phyloP scores from a whole-genome alignment of 177 flowering plant species.

The Vitis hybrid region DNA sequence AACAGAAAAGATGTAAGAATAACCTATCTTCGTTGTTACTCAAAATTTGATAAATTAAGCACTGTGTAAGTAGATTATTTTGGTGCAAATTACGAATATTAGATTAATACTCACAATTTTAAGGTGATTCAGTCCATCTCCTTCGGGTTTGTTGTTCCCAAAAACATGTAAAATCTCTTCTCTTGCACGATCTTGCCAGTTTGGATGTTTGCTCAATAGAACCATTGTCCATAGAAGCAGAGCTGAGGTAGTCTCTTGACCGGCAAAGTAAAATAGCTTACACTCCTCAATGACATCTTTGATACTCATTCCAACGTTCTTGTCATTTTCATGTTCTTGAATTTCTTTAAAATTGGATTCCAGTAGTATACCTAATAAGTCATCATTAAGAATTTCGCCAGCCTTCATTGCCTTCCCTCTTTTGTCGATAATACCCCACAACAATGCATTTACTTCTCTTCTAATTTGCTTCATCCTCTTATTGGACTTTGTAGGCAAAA shows the following conservation, averaged over 20 bases:
- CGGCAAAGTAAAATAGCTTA: conserved; percentile 40
- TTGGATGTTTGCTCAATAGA: conserved; percentile 15
- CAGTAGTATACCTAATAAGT: conserved; percentile 30
- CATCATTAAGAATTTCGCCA: conserved; percentile 19
- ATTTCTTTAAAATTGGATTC: conserved; percentile 26
- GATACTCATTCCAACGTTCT: conserved; percentile 29
- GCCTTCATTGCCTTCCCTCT: conserved; percentile 19
- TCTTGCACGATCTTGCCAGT: conserved; percentile 38
- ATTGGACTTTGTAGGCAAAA: conserved; percentile 22
- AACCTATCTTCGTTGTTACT: too few relatives aligned
- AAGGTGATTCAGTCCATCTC: conserved; percentile 22
- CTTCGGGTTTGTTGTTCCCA: conserved; percentile 23
- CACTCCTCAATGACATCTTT: conserved; percentile 40
- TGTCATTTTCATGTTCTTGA: conserved; percentile 13
- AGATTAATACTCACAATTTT: conserved; percentile 26
- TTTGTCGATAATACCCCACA: conserved; percentile 15
- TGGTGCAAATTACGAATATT: too few relatives aligned
- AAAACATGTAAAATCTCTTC: conserved; percentile 32
- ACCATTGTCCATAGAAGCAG: conserved; percentile 38
- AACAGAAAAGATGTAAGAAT: too few relatives aligned
- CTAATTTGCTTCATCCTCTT: conserved; percentile 19
- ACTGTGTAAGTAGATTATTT: too few relatives aligned
- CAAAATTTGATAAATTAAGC: too few relatives aligned
- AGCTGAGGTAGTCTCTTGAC: conserved; percentile 36
- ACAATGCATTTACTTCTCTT: conserved; percentile 1